phyloP scores from a whole-genome alignment of 2,329 filamentous ascomycete genomes.

The Phoma herbarum region DNA sequence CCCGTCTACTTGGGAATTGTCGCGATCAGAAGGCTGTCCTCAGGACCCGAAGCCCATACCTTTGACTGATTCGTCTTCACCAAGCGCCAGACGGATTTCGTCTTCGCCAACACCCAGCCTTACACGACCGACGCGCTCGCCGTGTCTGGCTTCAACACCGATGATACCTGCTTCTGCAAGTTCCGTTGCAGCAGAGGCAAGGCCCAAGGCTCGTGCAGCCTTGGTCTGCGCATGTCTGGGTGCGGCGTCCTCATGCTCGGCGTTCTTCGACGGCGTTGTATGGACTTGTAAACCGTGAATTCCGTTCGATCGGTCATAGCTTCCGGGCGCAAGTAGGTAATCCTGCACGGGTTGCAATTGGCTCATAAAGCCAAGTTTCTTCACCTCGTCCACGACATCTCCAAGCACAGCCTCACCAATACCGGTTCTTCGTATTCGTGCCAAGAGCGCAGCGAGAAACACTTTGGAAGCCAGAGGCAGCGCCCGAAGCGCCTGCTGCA shows the following conservation, averaged over 20 bases:
- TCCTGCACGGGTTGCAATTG: conserved; percentile 68
- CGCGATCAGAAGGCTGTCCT: conserved; percentile 9
- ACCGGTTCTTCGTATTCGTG: conserved; percentile 81
- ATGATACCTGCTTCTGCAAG: conserved; percentile 88
- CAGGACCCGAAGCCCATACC: conserved; percentile 66
- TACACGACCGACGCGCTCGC: conserved; percentile 87
- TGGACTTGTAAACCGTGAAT: conserved; percentile 18
- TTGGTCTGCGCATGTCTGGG: conserved; percentile 43
- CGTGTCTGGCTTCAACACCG: conserved; percentile 77
- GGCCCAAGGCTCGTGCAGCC: conserved; percentile 59
- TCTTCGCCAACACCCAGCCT: conserved; percentile 87
- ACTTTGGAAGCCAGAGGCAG: conserved; percentile 85
- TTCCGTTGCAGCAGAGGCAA: conserved; percentile 80
- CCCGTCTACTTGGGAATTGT: neutral
- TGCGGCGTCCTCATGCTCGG: conserved; percentile 27
- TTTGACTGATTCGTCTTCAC: conserved; percentile 87
- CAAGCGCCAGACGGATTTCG: conserved; percentile 86
- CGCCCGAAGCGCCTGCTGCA: conserved; percentile 86
- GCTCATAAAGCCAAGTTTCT: conserved; percentile 70
- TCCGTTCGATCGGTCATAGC: conserved; percentile 37
- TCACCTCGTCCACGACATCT: conserved; percentile 88
- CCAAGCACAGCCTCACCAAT: conserved; percentile 87
- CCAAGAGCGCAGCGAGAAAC: conserved; percentile 82
- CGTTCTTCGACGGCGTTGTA: conserved; percentile 29
- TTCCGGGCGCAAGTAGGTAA: conserved; percentile 61